These are phyloP conservation scores for Phallus indusiatus DNA, from an alignment of 768 basidiomycete species.

Conservation along the genomic window DNA sequence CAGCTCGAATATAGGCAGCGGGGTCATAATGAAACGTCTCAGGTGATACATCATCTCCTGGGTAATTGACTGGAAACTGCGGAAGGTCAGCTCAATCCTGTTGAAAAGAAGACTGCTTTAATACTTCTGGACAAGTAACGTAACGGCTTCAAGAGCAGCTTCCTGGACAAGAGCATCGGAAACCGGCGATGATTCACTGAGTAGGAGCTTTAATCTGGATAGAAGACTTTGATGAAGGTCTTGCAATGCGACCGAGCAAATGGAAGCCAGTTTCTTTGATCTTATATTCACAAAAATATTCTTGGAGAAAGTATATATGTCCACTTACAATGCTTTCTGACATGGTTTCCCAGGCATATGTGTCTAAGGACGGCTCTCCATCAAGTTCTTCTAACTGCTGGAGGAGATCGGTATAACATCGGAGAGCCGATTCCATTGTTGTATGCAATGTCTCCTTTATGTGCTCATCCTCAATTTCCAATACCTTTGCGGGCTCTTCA, in stretches of 20 bases:
- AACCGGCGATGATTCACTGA: constrained; percentile 75
- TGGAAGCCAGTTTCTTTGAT: constrained; percentile 70
- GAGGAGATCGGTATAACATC: constrained; percentile 70
- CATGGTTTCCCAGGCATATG: constrained; percentile 91
- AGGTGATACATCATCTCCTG: constrained; percentile 65
- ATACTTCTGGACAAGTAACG: constrained; percentile 77
- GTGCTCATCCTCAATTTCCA: constrained; percentile 27
- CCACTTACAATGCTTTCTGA: constrained; percentile 71
- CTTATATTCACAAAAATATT: background rate
- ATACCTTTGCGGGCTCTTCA: constrained; percentile 37
- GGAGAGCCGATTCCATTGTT: constrained; percentile 53
- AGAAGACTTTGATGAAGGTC: constrained; percentile 64
- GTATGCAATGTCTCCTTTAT: constrained; percentile 33
- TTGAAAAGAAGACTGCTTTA: constrained; percentile 10
- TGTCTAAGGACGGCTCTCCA: constrained; percentile 65
- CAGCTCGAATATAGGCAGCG: constrained; percentile 80
- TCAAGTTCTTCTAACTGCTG: constrained; percentile 80
- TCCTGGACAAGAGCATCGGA: constrained; percentile 81
- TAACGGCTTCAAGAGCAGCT: constrained; percentile 78
- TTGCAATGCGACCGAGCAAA: constrained; percentile 66
- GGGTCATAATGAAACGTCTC: constrained; percentile 81
- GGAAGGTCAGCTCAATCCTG: background rate
- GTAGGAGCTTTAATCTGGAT: constrained; percentile 56
- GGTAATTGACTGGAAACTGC: constrained; percentile 76
- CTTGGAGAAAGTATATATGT: background rate